Conservation (phyloP, 1,139 yeast genomes). For the Blastobotrys arbuscula region DNA sequence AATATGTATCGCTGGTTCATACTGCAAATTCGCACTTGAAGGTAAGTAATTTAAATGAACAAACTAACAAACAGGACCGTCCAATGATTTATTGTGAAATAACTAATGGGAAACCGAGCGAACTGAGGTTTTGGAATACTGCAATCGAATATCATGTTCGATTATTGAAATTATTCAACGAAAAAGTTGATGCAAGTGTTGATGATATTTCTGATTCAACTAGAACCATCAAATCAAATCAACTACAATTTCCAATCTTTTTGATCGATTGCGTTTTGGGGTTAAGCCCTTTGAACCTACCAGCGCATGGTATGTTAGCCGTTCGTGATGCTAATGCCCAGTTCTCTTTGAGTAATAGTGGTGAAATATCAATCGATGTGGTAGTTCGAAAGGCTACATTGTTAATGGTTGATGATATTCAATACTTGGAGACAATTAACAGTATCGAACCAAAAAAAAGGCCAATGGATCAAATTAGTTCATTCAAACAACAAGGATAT, state of each 20-base stretch:
- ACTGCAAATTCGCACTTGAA: constrained; percentile 22
- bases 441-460: constrained; percentile 1
- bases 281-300: constrained; percentile 37
- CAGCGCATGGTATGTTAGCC: constrained; percentile 47
- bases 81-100: constrained; percentile 23
- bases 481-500: constrained; percentile 22
- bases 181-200: constrained; percentile 1
- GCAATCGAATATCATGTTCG: constrained; percentile 28
- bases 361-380: constrained; percentile 16
- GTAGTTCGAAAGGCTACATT: constrained; percentile 26
- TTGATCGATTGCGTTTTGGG: constrained; percentile 28
- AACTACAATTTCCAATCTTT: constrained; percentile 22
- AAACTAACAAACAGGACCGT: constrained; percentile 14
- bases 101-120: constrained; percentile 17
- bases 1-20: constrained; percentile 22
- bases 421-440: constrained; percentile 12
- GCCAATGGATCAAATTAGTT: constrained; percentile 14
- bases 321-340: constrained; percentile 52
- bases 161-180: constrained; percentile 24
- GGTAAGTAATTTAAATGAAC: constrained; percentile 16
- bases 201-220: constrained; percentile 10
- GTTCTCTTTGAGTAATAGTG: constrained; percentile 4
- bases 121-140: constrained; percentile 22
- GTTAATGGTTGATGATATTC: constrained; percentile 29
- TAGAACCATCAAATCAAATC: constrained; percentile 15